phyloP scores from a whole-genome alignment of 2,329 filamentous ascomycete genomes.

The Chaetomiaceae sp. region DNA sequence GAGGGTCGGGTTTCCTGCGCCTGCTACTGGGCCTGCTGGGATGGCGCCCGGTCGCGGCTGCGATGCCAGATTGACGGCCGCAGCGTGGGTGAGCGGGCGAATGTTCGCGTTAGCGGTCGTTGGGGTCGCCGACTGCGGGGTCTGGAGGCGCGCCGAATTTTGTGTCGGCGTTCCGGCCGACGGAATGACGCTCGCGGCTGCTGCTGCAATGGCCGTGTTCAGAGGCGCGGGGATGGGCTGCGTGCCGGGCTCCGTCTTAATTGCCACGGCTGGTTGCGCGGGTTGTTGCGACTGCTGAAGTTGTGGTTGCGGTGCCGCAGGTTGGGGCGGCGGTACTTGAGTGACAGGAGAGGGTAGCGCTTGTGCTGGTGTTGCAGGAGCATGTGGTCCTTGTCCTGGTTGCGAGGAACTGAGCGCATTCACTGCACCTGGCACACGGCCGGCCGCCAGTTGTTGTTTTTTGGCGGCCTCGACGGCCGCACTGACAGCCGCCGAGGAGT shows the following conservation, averaged over 20 bases:
- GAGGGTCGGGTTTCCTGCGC: not conserved
- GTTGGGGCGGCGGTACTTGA: constrained; percentile 12
- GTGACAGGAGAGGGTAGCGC: constrained; percentile 16
- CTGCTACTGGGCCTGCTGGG: constrained; percentile 15
- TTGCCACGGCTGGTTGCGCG: constrained; percentile 23
- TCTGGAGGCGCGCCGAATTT: constrained; percentile 41
- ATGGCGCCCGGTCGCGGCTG: constrained; percentile 27
- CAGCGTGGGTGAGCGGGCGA: constrained; percentile 43
- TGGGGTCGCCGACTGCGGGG: constrained; percentile 41
- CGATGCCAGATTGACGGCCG: constrained; percentile 44
- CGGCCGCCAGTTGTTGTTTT: constrained; percentile 34
- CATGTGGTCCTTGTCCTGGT: constrained; percentile 10
- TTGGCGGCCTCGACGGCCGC: constrained; percentile 42
- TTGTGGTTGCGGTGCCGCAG: constrained; percentile 12
- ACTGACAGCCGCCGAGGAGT: constrained; percentile 35
- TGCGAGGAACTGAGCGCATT: constrained; percentile 18
- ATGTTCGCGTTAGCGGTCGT: constrained; percentile 33
- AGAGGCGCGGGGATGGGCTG: constrained; percentile 36
- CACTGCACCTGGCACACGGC: constrained; percentile 21
- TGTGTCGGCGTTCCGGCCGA: constrained; percentile 45
- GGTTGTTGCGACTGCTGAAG: constrained; percentile 27
- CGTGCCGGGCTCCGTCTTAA: constrained; percentile 35
- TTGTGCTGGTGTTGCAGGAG: constrained; percentile 16
- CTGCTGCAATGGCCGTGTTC: constrained; percentile 41
- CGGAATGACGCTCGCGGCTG: constrained; percentile 32